Base-by-base conservation (phyloP, 768 basidiomycete species). In the Lanmaoa rubissima region DNA sequence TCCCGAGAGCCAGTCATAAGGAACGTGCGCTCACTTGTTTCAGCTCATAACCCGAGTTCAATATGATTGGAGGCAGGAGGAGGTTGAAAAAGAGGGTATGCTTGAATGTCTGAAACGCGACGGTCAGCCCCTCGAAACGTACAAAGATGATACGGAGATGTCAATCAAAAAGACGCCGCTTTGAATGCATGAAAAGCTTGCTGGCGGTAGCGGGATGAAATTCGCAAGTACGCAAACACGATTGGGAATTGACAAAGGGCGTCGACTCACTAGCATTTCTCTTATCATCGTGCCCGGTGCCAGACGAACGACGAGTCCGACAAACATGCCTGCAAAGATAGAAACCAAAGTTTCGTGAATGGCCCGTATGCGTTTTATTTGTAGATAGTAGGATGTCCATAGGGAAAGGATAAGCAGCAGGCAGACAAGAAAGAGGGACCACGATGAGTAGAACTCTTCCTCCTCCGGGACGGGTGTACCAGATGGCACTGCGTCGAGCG, bases 81-180 rank as follows among this genome's bases (percentile, higher is more conserved):
- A 98, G 80, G 73, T 99, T 98, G 80, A 98, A 97, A 79, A 99
- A 96, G 48, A 98, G 79, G 3, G 96, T 98, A 68, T 96, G 93
- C 71, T 91, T 92, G 81, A 96, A 96, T 10, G 92, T 94, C 94
- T 96, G 65, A 3, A 52, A 38, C 38, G 17, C 44, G 58, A 59
- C 11, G 60, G 55, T 60, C n/a, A 69, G 64, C 43, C 9, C 41
- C 26, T 34, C 9, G 39, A 31, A 31, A 34, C 11, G 21, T 31
- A 28, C 36, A 24, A 6, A 17, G 31, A 16, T 36, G 61, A 17
- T 6, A 44, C 8, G 21, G 4, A 28, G 28, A 28, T 28, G 28
- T 28, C 28, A 28, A 28, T 28, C 28, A 11, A 16, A n/a, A 48
- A 10, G 49, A 38, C 28, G 49, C 49, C 38, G 19, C 49, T 26